Percentiles rank a stretch among this genome's conserved stretches.
phyloP scores from a whole-genome alignment of 805 yeast genomes.

The Ogataea minuta region DNA sequence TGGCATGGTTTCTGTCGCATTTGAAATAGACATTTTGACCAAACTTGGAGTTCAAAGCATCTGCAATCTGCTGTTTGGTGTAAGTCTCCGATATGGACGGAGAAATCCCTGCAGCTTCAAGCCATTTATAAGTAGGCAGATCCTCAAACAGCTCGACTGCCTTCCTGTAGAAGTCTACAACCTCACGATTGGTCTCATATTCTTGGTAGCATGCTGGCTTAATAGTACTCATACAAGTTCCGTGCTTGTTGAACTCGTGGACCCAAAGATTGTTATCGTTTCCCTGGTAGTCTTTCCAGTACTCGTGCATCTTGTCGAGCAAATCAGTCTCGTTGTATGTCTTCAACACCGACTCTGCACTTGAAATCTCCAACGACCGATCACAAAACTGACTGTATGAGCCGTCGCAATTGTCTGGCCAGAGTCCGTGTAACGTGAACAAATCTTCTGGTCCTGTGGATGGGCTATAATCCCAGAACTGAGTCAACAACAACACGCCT shows the following conservation, averaged over 20 bases:
- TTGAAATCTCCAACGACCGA: conserved; percentile 49
- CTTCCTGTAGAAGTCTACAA: conserved; percentile 67
- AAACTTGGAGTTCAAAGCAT: conserved; percentile 49
- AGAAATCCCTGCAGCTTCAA: conserved; percentile 63
- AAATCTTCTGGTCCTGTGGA: conserved; percentile 66
- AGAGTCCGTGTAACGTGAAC: conserved; percentile 81
- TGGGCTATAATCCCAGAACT: conserved; percentile 88
- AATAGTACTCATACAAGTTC: conserved; percentile 84
- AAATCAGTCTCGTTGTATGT: conserved; percentile 50
- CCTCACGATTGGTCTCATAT: conserved; percentile 40
- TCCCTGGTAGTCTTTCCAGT: conserved; percentile 77
- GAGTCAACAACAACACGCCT: conserved; percentile 80
- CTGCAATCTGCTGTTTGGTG: conserved; percentile 51
- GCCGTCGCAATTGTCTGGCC: conserved; percentile 91
- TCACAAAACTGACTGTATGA: conserved; percentile 79
- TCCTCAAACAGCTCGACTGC: conserved; percentile 55
- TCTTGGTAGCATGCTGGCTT: conserved; percentile 63
- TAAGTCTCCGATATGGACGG: conserved; percentile 65
- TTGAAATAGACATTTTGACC: conserved; percentile 59
- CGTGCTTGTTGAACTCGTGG: conserved; percentile 93
- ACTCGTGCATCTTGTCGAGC: conserved; percentile 50
- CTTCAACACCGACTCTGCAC: conserved; percentile 46
- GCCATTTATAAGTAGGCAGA: conserved; percentile 66
- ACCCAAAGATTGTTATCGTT: conserved; percentile 73
- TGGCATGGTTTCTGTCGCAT: conserved; percentile 52